A percentile compares a stretch with the other conserved stretches of the same genome.
phyloP scores from a whole-genome alignment of 2,329 filamentous ascomycete species.

The Paramyrothecium roridum region DNA sequence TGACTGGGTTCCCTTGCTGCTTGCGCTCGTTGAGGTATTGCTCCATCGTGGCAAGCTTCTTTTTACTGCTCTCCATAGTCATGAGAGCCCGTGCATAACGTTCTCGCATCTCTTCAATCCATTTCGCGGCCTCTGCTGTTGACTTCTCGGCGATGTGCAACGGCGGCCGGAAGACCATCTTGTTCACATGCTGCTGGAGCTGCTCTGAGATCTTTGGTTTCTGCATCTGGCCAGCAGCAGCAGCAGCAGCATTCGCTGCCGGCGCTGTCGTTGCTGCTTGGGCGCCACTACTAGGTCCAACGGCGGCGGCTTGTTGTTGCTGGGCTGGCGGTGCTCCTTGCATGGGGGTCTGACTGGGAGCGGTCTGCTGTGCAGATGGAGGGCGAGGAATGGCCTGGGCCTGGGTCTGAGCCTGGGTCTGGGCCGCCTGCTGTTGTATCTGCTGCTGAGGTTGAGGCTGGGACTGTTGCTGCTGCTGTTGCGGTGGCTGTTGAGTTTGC shows the following conservation, averaged over 20 bases:
- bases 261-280: slow-evolving; percentile 7
- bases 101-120: slow-evolving; percentile 43
- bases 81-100: slow-evolving; percentile 46
- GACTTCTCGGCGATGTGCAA: slow-evolving; percentile 37
- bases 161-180: slow-evolving; percentile 44
- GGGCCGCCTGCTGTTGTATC: not conserved
- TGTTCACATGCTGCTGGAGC: slow-evolving; percentile 44
- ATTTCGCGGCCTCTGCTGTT: slow-evolving; percentile 42
- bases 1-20: slow-evolving; percentile 39
- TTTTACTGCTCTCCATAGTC: slow-evolving; percentile 44
- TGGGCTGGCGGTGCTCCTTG: slow-evolving; percentile 16
- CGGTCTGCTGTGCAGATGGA: slow-evolving; percentile 3
- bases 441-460: slow-evolving; percentile 12
- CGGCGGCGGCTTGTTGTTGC: slow-evolving; percentile 8
- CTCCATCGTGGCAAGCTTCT: slow-evolving; percentile 39
- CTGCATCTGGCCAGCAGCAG: slow-evolving; percentile 13
- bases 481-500: slow-evolving; percentile 17
- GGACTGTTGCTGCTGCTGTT: slow-evolving; percentile 17
- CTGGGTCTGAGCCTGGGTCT: slow-evolving; percentile 8
- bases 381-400: slow-evolving; percentile 2
- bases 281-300: slow-evolving; percentile 5
- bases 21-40: slow-evolving; percentile 37
- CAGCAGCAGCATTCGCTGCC: slow-evolving; percentile 13
- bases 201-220: slow-evolving; percentile 35
- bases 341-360: slow-evolving; percentile 8